Evolutionary conservation across 176 grass and related monocot genomes (phyloP), one percentile per base, ranked within the genome.

Genomic region (Carex scoparia): DNA sequence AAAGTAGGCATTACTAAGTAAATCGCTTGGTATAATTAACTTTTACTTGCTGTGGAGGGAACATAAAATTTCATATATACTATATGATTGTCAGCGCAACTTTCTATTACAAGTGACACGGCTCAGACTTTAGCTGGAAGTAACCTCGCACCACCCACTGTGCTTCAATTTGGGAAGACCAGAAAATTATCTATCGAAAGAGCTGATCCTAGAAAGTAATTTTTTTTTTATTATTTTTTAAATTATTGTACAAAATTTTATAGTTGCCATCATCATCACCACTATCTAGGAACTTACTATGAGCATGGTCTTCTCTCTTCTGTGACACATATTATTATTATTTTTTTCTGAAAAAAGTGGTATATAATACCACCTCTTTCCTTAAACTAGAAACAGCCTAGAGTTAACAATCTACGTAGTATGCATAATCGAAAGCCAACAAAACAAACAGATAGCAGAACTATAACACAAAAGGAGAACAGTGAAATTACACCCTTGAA

Each of bases 161-260:
- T 91, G 78, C 88, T 94, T 61, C 86, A 94, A 78, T 98, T 94
- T 88, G 89, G 88, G 44, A 98, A 86, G 86, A 87, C 88, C 48
- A 89, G 92, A 85, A 98, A 85, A 79, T 63, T 91, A 81, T 91
- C 88, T 55, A 69, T 86, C 63, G 88, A 97, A 78, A 89, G 84
- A 80, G 75, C 81, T 86, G 83, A 93, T 84, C 89, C 92, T 13
- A 93, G 89, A 87, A 91, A 94, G 92, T 94, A 79, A 63, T 42
- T 79, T 56, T 65, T 81, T 49, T 49, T 40, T 70, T 64, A 76
- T 46, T 7, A 46, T 87, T 70, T 30, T 61, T 81, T 40, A 5
- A 40, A 82, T 82, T 32, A 57, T 65, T 7, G 44, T 74, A 63
- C 49, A 64, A 15, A 69, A 64, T 35, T 14, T 27, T 65, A 33